phyloP scores from a whole-genome alignment of 176 grass and related monocot species.

The Cymbopogon citratus region DNA sequence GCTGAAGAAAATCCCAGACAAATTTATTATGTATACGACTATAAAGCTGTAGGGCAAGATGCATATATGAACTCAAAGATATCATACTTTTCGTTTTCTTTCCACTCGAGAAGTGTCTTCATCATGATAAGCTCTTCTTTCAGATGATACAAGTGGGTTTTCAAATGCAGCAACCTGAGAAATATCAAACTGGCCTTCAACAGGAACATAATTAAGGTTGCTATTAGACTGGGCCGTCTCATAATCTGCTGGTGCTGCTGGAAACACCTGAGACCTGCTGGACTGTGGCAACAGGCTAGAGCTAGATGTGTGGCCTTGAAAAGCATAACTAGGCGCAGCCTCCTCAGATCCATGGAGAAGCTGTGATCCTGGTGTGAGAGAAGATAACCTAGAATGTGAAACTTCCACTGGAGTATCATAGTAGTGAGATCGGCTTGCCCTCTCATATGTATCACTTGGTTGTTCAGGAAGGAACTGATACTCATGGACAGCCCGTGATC shows the following conservation, averaged over 20 bases:
- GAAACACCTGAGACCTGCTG: conserved; percentile 49
- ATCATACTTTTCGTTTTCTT: conserved; percentile 79
- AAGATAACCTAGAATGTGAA: conserved; percentile 35
- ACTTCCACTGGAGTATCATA: conserved; percentile 70
- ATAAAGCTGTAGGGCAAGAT: conserved; percentile 14
- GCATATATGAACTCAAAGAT: conserved; percentile 11
- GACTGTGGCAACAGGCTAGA: conserved; percentile 53
- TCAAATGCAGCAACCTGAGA: conserved; percentile 58
- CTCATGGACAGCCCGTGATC: conserved; percentile 62
- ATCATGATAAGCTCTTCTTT: conserved; percentile 58
- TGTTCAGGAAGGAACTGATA: conserved; percentile 98
- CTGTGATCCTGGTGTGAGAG: conserved; percentile 39
- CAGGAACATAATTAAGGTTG: conserved; percentile 46
- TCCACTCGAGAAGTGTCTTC: conserved; percentile 69
- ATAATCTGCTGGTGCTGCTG: conserved; percentile 55
- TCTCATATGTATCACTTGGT: conserved; percentile 65
- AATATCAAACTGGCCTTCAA: conserved; percentile 56
- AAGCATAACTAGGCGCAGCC: conserved; percentile 51
- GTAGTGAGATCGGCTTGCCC: conserved; percentile 50
- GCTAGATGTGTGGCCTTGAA: conserved; percentile 74
- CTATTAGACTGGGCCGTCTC: conserved; percentile 47
- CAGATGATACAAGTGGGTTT: conserved; percentile 61
- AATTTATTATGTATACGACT: conserved; percentile 26
- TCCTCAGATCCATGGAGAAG: conserved; percentile 57
- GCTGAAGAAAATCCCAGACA: conserved; percentile 26